Percentiles rank a stretch among this genome's conserved stretches.
phyloP scores from a whole-genome alignment of 2,329 filamentous ascomycete species.

The Samsoniella hepiali region DNA sequence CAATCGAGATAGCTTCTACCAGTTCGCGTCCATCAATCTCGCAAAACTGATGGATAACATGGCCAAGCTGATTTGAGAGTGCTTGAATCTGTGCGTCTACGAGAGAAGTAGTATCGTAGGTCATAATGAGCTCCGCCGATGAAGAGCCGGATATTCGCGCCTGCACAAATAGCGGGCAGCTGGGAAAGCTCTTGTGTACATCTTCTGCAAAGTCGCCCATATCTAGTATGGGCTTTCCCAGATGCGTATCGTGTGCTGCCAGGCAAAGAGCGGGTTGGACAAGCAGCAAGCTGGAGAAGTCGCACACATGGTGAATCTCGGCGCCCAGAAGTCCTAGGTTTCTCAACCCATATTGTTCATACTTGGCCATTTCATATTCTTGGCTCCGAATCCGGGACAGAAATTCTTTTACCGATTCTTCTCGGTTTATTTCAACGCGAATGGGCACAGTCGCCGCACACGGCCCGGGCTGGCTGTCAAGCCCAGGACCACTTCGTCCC shows the following conservation, averaged over 20 bases:
- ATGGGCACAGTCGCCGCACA: conserved; percentile 24
- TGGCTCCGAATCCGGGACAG: conserved; percentile 23
- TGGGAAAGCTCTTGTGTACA: conserved; percentile 11
- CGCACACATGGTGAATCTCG: conserved; percentile 23
- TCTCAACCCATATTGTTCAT: conserved; percentile 27
- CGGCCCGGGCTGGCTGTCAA: conserved; percentile 45
- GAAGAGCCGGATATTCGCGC: background rate
- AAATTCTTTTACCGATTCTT: background rate
- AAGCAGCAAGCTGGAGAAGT: conserved; percentile 29
- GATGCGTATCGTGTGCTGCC: background rate
- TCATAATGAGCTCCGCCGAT: background rate
- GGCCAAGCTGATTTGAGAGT: conserved; percentile 13
- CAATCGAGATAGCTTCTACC: background rate
- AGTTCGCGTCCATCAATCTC: background rate
- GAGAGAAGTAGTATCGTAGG: conserved; percentile 8
- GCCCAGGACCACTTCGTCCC: conserved; percentile 46
- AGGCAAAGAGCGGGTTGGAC: conserved; percentile 23
- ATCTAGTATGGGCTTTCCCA: background rate
- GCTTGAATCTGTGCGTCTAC: background rate
- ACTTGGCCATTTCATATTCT: conserved; percentile 23
- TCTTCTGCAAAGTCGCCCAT: conserved; percentile 1
- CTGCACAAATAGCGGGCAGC: conserved; percentile 16
- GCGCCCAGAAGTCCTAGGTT: conserved; percentile 21
- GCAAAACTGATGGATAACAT: conserved; percentile 15
- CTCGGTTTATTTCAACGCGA: conserved; percentile 5